Evolutionary conservation across 306 rosid genomes (phyloP).

Genomic region (Vigna nakashimae): DNA sequence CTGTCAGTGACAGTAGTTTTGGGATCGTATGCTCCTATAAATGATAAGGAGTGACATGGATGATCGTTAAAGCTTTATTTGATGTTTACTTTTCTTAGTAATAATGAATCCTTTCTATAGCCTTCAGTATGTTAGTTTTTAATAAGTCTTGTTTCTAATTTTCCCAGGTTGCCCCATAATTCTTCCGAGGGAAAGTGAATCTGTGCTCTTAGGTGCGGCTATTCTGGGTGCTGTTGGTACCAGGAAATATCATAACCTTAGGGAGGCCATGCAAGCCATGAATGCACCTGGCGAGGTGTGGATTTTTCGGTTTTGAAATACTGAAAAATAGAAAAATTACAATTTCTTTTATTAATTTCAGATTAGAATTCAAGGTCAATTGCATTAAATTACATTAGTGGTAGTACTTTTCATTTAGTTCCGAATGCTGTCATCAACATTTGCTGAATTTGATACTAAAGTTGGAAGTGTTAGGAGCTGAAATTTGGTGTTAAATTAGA

Average conservation of each 20-base stretch:
- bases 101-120: constrained; percentile 13
- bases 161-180: constrained; percentile 83
- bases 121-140: not conserved
- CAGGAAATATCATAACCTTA: constrained; percentile 68
- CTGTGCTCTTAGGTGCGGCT: constrained; percentile 97
- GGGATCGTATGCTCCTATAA: constrained; percentile 24
- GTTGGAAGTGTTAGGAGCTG: constrained; percentile 21
- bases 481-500: constrained; percentile 22
- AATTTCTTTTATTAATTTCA: constrained; percentile 16
- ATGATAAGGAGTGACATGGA: constrained; percentile 32
- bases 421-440: constrained; percentile 17
- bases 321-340: not conserved
- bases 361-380: constrained; percentile 34
- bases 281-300: constrained; percentile 94
- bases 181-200: constrained; percentile 93
- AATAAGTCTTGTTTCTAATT: constrained; percentile 15
- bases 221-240: constrained; percentile 94
- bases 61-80: constrained; percentile 11
- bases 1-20: not conserved
- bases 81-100: not conserved
- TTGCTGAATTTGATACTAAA: constrained; percentile 14
- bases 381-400: constrained; percentile 31
- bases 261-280: constrained; percentile 87
- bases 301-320: constrained; percentile 8
- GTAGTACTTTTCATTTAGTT: constrained; percentile 27